These are phyloP conservation scores for Trichoderma sp. DNA, from an alignment of 2,329 filamentous ascomycete genomes.

Conservation along the genomic window DNA sequence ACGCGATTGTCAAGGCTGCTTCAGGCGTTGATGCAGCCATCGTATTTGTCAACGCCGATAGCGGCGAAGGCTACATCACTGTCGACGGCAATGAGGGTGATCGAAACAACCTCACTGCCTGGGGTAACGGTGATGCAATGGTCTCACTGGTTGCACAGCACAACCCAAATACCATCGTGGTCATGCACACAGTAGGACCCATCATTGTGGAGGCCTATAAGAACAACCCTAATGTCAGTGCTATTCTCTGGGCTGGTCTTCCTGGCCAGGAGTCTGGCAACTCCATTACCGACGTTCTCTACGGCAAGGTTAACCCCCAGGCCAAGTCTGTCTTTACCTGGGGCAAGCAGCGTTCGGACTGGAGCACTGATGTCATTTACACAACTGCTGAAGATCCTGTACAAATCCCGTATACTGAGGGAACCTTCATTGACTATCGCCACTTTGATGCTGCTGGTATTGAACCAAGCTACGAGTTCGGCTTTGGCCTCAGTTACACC, in stretches of 20 bases:
- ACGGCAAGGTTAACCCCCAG: slow-evolving; percentile 51
- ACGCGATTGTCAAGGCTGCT: slow-evolving; percentile 48
- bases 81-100: slow-evolving; percentile 68
- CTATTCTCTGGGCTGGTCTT: slow-evolving; percentile 63
- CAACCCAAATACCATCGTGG: slow-evolving; percentile 61
- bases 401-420: background rate
- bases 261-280: slow-evolving; percentile 67
- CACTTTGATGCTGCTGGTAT: slow-evolving; percentile 7
- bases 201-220: slow-evolving; percentile 67
- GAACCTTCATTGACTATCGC: slow-evolving; percentile 7
- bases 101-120: slow-evolving; percentile 39
- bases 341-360: slow-evolving; percentile 4
- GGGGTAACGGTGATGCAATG: slow-evolving; percentile 59
- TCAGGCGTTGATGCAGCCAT: slow-evolving; percentile 63
- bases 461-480: slow-evolving; percentile 10
- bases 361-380: slow-evolving; percentile 1
- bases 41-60: slow-evolving; percentile 80
- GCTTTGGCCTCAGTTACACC: slow-evolving; percentile 5
- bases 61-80: slow-evolving; percentile 74
- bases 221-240: slow-evolving; percentile 67
- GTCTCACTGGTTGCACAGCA: slow-evolving; percentile 62
- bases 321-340: slow-evolving; percentile 4
- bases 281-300: slow-evolving; percentile 60
- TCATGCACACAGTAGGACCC: slow-evolving; percentile 65
- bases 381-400: background rate